Conservation (phyloP, 257 asterid species). For the Capsicum pubescens region DNA sequence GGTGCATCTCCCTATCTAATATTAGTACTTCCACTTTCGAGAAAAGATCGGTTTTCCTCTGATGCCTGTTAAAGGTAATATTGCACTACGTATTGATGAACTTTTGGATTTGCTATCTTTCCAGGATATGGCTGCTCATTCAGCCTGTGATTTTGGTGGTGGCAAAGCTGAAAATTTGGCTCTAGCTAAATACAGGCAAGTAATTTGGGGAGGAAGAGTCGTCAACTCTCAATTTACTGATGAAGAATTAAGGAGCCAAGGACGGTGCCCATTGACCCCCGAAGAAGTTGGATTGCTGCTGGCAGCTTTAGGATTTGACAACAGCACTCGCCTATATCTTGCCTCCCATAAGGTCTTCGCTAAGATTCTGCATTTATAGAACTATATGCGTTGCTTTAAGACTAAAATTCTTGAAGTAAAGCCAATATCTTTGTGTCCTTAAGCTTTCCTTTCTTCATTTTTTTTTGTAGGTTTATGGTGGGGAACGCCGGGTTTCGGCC, state of each 20-base stretch:
- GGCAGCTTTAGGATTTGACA: constrained; percentile 96
- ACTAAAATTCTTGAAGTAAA: background rate
- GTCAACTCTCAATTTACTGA: constrained; percentile 94
- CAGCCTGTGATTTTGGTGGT: constrained; percentile 99
- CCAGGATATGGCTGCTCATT: constrained; percentile 99
- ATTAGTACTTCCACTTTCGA: background rate
- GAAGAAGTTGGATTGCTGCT: constrained; percentile 96
- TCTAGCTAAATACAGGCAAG: constrained; percentile 92
- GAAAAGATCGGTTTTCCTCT: background rate
- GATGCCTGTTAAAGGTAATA: background rate
- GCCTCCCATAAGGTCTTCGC: constrained; percentile 89
- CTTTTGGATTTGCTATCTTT: background rate
- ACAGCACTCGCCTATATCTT: constrained; percentile 83
- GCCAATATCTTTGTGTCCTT: constrained; percentile 1
- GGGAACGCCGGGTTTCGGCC: constrained; percentile 86
- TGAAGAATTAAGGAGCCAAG: constrained; percentile 96
- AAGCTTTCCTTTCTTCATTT: background rate
- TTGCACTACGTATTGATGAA: background rate
- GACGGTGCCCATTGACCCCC: constrained; percentile 97
- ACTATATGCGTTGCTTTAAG: background rate
- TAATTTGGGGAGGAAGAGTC: constrained; percentile 97
- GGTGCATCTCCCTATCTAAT: background rate
- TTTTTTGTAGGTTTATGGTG: constrained; percentile 78
- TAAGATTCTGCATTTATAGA: background rate
- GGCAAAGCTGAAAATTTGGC: constrained; percentile 97